Base-by-base conservation (phyloP, 2,329 filamentous ascomycete species). In the Aureobasidium musti region DNA sequence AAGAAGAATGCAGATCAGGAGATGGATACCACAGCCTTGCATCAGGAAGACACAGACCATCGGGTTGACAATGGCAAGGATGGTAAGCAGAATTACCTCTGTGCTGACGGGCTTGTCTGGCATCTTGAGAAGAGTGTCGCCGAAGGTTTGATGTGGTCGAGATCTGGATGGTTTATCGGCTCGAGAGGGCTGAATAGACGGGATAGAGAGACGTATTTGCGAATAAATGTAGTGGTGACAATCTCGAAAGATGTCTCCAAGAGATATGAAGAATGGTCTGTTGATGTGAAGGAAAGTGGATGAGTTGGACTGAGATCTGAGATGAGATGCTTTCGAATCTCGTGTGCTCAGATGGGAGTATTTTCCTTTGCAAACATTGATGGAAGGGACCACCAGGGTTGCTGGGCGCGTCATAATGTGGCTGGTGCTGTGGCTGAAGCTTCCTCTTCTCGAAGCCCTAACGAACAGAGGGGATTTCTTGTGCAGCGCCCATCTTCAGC, bases 381-480 rank as follows among this genome's bases (percentile, higher is more conserved):
- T 56, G 53, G 53, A 41, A 56, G 53, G 53, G 41, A 28, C 53
- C 53, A 56, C 35, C 53, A 56, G 53, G 53, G 53, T 56, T 41
- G 53, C 35, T 54, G 52, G 21, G 53, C 53, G 53, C 53, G 35
- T 56, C 53, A 41, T 41, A 2, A 39, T 13, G 52, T 56, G 52
- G 52, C 50, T 53, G 47, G 50, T 53, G 50, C 50, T 53, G 50
- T 53, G 50, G 33, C 52, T 56, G 52, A 11, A 56, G 35, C 35
- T 41, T 56, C 21, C 19, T 19, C 5, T 3, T 33, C 2, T 2
- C 6, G n/a, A 43, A 43, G 39, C 17, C 2, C 3, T 53, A 53
- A 14, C 17, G 50, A 53, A 35, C 50, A 5, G 5, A 8, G 1
- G 23, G 23, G 45, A 49, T 7, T 28, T 19, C 5, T 19, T 49